Evolutionary conservation across 768 basidiomycete species (phyloP).

Genomic region (Rhodosporidiobolus sp.): DNA sequence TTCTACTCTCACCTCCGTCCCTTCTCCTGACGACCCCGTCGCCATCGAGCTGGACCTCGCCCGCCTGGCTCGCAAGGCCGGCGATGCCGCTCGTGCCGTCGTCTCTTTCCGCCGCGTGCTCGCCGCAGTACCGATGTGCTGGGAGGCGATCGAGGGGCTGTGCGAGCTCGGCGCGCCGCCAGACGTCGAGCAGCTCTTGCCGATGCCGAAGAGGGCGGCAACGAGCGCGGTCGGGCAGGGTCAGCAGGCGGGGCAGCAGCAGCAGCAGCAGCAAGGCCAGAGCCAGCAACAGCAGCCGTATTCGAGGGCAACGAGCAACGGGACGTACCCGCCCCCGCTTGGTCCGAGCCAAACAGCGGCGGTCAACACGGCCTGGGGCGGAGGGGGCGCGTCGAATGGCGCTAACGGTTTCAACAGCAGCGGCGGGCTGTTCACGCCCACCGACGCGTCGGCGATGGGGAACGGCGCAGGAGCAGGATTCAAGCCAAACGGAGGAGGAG

Average conservation of each 20-base stretch:
- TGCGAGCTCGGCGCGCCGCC: constrained; percentile 66
- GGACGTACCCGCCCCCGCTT: constrained; percentile 1
- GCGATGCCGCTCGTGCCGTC: constrained; percentile 70
- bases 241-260: constrained; percentile 53
- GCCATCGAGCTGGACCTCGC: constrained; percentile 73
- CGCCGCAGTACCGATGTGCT: constrained; percentile 69
- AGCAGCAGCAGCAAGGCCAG: background rate
- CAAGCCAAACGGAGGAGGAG: constrained; percentile 5
- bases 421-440: constrained; percentile 21
- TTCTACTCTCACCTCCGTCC: background rate
- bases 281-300: background rate
- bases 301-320: background rate
- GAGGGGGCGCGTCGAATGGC: background rate
- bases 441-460: background rate
- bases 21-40: constrained; percentile 40
- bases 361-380: background rate
- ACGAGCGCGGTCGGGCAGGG: constrained; percentile 58
- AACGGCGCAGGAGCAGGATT: background rate
- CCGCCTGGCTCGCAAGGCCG: constrained; percentile 70
- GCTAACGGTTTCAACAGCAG: too few relatives aligned
- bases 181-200: constrained; percentile 22
- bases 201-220: background rate
- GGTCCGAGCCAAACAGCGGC: constrained; percentile 15
- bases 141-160: constrained; percentile 89
- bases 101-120: constrained; percentile 70